Evolutionary conservation across 2,329 filamentous ascomycete genomes (phyloP).

Genomic region (Colletotrichum orchidophilum): DNA sequence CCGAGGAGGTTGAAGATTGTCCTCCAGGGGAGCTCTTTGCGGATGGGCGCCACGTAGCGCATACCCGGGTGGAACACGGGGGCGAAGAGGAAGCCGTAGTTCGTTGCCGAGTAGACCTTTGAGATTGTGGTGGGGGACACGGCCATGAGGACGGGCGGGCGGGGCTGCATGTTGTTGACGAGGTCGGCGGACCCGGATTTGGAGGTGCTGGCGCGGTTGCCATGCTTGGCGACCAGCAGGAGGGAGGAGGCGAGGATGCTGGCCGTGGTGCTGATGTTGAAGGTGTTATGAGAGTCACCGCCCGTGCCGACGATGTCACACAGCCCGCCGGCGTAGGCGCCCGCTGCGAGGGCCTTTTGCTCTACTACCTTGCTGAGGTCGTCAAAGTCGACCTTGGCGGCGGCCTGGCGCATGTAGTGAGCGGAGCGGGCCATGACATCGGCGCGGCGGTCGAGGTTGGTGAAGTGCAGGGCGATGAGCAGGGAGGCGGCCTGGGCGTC

Average conservation of each 20-base stretch:
- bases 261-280: conserved; percentile 96
- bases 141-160: conserved; percentile 76
- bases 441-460: conserved; percentile 81
- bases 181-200: conserved; percentile 96
- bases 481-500: conserved; percentile 88
- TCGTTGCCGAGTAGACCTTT: conserved; percentile 79
- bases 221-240: conserved; percentile 91
- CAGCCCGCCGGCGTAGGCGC: conserved; percentile 83
- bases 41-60: conserved; percentile 85
- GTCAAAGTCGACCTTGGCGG: conserved; percentile 74
- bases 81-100: conserved; percentile 96
- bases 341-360: conserved; percentile 70
- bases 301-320: conserved; percentile 98
- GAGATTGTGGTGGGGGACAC: conserved; percentile 77
- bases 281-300: conserved; percentile 95
- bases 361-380: conserved; percentile 70
- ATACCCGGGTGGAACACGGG: conserved; percentile 97
- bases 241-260: conserved; percentile 91
- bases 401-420: conserved; percentile 82
- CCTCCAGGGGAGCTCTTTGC: conserved; percentile 88
- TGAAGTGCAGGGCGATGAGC: conserved; percentile 92
- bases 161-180: conserved; percentile 77
- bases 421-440: conserved; percentile 90
- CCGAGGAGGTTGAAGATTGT: conserved; percentile 98
- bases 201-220: conserved; percentile 93